A percentile compares a stretch with the other conserved stretches of the same genome.
Evolutionary conservation across 106 monocot genomes (phyloP).

Genomic region (Ottelia alismoides): DNA sequence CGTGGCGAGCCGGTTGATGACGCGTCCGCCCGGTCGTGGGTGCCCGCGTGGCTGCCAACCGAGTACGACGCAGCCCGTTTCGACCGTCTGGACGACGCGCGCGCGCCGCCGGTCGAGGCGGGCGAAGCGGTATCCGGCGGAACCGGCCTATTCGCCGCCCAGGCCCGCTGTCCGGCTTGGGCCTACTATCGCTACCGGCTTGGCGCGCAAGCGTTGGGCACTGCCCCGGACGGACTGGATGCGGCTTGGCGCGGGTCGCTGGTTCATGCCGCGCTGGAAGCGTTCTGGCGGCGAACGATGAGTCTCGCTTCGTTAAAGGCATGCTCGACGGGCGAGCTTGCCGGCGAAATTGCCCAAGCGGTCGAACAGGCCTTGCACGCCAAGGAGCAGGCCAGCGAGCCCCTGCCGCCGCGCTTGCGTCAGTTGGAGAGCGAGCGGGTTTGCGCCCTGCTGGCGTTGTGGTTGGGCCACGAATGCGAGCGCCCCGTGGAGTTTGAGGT

Average conservation of each 20-base stretch:
- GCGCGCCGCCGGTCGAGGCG: background rate
- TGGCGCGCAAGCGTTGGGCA: background rate
- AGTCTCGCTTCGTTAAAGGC: no score
- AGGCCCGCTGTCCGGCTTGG: background rate
- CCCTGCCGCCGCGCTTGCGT: background rate
- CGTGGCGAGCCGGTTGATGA: background rate
- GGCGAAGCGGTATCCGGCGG: background rate
- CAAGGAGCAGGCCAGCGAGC: background rate
- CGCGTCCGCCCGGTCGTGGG: background rate
- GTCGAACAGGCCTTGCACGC: background rate
- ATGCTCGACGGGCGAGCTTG: background rate
- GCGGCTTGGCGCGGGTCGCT: background rate
- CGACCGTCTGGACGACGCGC: background rate
- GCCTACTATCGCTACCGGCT: background rate
- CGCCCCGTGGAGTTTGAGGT: background rate
- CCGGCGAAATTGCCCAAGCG: background rate
- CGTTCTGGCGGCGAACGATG: background rate
- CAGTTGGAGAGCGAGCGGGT: background rate
- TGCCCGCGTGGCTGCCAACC: no score
- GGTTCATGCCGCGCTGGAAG: background rate
- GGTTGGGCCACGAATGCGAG: background rate
- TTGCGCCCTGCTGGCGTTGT: background rate
- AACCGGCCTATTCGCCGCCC: background rate
- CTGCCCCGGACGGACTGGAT: background rate
- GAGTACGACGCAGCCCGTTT: background rate